A percentile compares a stretch with the other conserved stretches of the same genome.
phyloP scores from a whole-genome alignment of 2,329 filamentous ascomycete genomes.

The Ophiostoma novo-ulmi region DNA sequence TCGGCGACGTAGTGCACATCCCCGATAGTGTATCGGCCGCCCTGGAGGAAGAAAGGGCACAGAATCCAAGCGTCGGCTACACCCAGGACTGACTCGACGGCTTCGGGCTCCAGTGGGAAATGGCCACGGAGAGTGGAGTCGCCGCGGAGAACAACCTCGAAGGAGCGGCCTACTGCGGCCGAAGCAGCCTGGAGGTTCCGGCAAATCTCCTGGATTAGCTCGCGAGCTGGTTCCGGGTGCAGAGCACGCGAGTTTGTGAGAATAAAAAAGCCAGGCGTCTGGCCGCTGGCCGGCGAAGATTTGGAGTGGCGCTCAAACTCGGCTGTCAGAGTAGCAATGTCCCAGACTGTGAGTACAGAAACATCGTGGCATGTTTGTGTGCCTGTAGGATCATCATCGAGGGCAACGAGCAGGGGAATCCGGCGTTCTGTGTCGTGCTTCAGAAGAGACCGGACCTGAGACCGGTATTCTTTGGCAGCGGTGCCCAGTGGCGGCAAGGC shows the following conservation, averaged over 20 bases:
- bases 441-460: slow-evolving; percentile 2
- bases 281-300: background rate
- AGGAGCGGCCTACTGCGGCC: background rate
- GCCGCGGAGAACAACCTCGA: background rate
- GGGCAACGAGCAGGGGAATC: slow-evolving; percentile 35
- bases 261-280: background rate
- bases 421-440: background rate
- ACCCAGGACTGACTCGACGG: slow-evolving; percentile 46
- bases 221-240: background rate
- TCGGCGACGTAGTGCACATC: slow-evolving; percentile 56
- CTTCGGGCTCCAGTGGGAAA: background rate
- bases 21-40: slow-evolving; percentile 52
- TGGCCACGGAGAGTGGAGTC: background rate
- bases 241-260: slow-evolving; percentile 3
- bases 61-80: slow-evolving; percentile 49
- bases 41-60: slow-evolving; percentile 56
- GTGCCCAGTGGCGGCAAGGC: background rate
- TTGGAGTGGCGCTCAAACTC: slow-evolving; percentile 40
- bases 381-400: slow-evolving; percentile 56
- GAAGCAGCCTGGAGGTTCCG: background rate
- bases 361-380: slow-evolving; percentile 58
- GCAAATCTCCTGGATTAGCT: background rate
- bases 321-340: slow-evolving; percentile 38
- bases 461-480: background rate
- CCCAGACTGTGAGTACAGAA: slow-evolving; percentile 51